A percentile compares a stretch with the other conserved stretches of the same genome.
phyloP scores from a whole-genome alignment of 345 rosid species.

The Linum trigynum region DNA sequence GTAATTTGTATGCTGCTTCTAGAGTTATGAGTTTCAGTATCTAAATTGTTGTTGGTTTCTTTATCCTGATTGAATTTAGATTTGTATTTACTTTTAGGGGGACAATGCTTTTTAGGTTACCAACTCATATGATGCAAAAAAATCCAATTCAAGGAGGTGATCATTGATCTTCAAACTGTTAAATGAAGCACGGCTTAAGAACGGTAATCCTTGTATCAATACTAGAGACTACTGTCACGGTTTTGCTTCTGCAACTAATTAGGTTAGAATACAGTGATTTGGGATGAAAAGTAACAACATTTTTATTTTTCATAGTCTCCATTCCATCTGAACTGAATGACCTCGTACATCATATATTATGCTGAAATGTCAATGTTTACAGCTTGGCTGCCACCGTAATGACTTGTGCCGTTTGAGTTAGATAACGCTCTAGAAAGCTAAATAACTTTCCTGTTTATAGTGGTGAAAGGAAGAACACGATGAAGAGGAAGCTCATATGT shows the following conservation, averaged over 20 bases:
- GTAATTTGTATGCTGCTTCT: neutral
- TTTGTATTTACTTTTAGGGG: neutral
- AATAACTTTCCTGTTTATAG: too few relatives aligned
- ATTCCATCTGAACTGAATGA: too few relatives aligned
- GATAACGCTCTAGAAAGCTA: too few relatives aligned
- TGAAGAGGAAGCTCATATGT: too few relatives aligned
- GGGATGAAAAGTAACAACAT: too few relatives aligned
- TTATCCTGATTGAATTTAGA: constrained; percentile 6
- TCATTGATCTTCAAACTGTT: constrained; percentile 15
- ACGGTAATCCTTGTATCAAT: constrained; percentile 18
- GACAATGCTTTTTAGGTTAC: constrained; percentile 6
- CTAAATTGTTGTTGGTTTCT: neutral
- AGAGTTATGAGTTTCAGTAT: neutral
- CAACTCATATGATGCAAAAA: constrained; percentile 9
- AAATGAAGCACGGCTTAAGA: constrained; percentile 2
- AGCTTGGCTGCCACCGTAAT: too few relatives aligned
- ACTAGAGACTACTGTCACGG: constrained; percentile 1
- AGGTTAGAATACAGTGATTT: too few relatives aligned
- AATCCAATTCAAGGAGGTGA: constrained; percentile 12
- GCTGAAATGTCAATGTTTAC: too few relatives aligned
- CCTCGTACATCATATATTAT: too few relatives aligned
- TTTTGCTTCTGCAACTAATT: constrained; percentile 1
- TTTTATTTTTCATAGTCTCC: too few relatives aligned
- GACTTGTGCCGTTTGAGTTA: too few relatives aligned
- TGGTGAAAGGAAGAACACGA: too few relatives aligned